Conservation (phyloP, 1,284 basidiomycete genomes). For the Tremellales sp. region DNA sequence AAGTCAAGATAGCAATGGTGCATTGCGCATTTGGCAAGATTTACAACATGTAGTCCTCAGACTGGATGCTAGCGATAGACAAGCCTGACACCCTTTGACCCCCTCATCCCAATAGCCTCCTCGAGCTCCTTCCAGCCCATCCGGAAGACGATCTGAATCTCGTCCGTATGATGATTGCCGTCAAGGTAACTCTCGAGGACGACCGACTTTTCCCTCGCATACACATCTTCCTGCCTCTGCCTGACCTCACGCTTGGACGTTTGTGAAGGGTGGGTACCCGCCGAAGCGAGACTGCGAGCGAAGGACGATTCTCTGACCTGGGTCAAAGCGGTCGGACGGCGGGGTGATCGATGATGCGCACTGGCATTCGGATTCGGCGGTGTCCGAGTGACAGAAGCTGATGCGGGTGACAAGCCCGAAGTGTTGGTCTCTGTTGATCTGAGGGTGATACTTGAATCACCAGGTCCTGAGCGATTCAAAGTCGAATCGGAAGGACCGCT, state of each 20-base stretch:
- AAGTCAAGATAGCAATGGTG: no score
- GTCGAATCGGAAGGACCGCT: slow-evolving; percentile 7
- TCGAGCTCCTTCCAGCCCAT: slow-evolving; percentile 79
- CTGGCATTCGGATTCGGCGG: slow-evolving; percentile 2
- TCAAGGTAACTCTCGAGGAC: slow-evolving; percentile 66
- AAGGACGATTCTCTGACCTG: background rate
- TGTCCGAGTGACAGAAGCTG: slow-evolving; percentile 12
- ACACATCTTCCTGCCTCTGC: slow-evolving; percentile 7
- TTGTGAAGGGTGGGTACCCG: background rate
- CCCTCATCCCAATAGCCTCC: slow-evolving; percentile 58
- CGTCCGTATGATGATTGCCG: slow-evolving; percentile 86
- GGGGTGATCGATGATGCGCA: slow-evolving; percentile 4
- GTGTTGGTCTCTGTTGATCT: slow-evolving; percentile 28
- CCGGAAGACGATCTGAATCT: slow-evolving; percentile 75
- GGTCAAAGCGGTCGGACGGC: slow-evolving; percentile 5
- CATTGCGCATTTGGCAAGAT: no score
- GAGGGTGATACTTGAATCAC: slow-evolving; percentile 39
- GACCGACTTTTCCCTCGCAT: slow-evolving; percentile 27
- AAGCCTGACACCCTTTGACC: background rate
- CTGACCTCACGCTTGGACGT: slow-evolving; percentile 6
- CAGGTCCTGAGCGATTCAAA: slow-evolving; percentile 14
- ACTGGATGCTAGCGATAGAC: background rate
- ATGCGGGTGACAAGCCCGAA: slow-evolving; percentile 30
- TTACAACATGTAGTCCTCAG: no score
- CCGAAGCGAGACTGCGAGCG: background rate